phyloP scores from a whole-genome alignment of 495 filamentous ascomycete genomes.

The Oidiodendron maius region DNA sequence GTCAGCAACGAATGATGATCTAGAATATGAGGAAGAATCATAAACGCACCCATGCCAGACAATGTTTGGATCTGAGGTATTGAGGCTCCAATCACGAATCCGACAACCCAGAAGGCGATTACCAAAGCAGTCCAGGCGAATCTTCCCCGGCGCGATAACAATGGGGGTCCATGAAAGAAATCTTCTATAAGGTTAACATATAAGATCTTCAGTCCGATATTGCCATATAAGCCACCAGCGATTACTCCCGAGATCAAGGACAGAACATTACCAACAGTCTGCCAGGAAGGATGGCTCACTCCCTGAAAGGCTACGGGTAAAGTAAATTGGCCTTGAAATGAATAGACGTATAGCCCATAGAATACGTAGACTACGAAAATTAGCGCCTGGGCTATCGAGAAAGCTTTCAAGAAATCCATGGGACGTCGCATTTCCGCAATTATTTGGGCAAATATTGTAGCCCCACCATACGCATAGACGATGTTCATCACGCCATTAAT shows the following conservation, averaged over 20 bases:
- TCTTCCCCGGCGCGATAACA: conserved; percentile 43
- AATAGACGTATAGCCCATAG: conserved; percentile 51
- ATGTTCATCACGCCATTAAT: conserved; percentile 47
- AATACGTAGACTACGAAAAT: conserved; percentile 44
- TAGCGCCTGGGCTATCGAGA: conserved; percentile 48
- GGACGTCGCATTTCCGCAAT: conserved; percentile 60
- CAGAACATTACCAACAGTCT: conserved; percentile 45
- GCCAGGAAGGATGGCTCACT: conserved; percentile 39
- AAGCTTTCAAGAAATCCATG: conserved; percentile 53
- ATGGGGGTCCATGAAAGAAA: conserved; percentile 41
- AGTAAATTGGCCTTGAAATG: conserved; percentile 48
- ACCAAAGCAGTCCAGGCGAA: conserved; percentile 44
- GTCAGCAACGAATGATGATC: too few species aligned
- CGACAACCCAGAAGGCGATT: conserved; percentile 52
- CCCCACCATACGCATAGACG: conserved; percentile 52
- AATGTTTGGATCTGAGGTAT: too few species aligned
- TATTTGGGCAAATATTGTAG: conserved; percentile 56
- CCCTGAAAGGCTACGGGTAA: conserved; percentile 42
- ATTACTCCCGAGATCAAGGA: conserved; percentile 33
- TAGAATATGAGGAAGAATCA: too few species aligned
- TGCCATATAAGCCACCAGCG: conserved; percentile 55
- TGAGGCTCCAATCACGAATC: conserved; percentile 41
- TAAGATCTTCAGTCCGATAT: conserved; percentile 59
- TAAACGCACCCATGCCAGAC: too few species aligned
- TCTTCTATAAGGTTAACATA: conserved; percentile 54